Evolutionary conservation across 176 grass and related monocot genomes (phyloP).

Genomic region (Carex cristatella): DNA sequence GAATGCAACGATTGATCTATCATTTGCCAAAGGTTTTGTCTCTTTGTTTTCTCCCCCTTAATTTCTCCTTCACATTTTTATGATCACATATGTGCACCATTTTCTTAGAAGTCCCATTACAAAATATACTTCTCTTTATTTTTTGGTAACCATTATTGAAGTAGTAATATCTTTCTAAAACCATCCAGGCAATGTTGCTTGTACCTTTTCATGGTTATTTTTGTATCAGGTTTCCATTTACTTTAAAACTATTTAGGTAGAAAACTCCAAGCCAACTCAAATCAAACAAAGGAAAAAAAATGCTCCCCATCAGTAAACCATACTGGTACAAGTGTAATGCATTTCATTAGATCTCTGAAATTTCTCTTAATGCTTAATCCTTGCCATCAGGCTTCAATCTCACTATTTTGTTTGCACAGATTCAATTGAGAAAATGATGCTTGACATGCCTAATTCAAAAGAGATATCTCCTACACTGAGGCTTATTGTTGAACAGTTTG

Average conservation of each 20-base stretch:
- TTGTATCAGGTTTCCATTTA: neutral
- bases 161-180: neutral
- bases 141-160: neutral
- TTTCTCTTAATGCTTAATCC: neutral
- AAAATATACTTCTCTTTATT: neutral
- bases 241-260: neutral
- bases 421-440: slow-evolving; percentile 67
- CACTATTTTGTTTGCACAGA: slow-evolving; percentile 43
- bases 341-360: neutral
- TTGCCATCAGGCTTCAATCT: slow-evolving; percentile 8
- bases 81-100: neutral
- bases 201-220: neutral
- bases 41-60: neutral
- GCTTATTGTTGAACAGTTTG: slow-evolving; percentile 72
- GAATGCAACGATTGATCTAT: slow-evolving; percentile 56
- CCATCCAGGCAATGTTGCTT: neutral
- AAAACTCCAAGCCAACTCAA: neutral
- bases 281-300: neutral
- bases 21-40: slow-evolving; percentile 76
- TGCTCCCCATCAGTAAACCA: neutral
- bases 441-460: slow-evolving; percentile 46
- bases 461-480: slow-evolving; percentile 85
- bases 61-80: slow-evolving; percentile 13
- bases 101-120: neutral
- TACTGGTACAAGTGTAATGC: neutral